phyloP scores from a whole-genome alignment of 805 yeast species.

The Candida piceae region DNA sequence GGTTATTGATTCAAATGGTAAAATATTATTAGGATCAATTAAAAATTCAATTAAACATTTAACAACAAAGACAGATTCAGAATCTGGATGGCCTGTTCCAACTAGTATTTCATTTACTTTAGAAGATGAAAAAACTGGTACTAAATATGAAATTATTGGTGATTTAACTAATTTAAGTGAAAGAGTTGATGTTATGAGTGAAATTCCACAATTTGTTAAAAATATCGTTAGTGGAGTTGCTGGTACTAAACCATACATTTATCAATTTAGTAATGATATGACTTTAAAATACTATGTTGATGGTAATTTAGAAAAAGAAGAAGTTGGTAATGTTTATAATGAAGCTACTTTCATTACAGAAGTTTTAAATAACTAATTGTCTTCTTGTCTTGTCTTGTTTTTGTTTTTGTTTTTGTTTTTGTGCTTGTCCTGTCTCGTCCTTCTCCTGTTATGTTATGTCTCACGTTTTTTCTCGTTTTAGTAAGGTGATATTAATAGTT shows the following conservation, averaged over 20 bases:
- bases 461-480: no score
- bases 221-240: conserved; percentile 90
- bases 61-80: conserved; percentile 56
- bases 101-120: conserved; percentile 54
- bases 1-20: conserved; percentile 56
- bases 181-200: conserved; percentile 96
- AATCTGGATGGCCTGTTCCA: conserved; percentile 92
- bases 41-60: conserved; percentile 61
- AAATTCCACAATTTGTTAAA: conserved; percentile 90
- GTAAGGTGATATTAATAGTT: no score
- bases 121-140: conserved; percentile 31
- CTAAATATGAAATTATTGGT: conserved; percentile 52
- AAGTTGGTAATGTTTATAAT: conserved; percentile 62
- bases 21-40: conserved; percentile 55
- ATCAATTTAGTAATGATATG: conserved; percentile 76
- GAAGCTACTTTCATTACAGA: conserved; percentile 76
- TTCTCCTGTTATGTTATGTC: no score
- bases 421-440: no score
- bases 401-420: no score
- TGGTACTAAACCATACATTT: conserved; percentile 95
- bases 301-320: conserved; percentile 39
- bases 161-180: conserved; percentile 61
- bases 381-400: no score
- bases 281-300: conserved; percentile 31
- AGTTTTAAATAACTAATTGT: conserved; percentile 11